Conservation (phyloP, 169 alveolate species). For the Fabrea salina region DNA sequence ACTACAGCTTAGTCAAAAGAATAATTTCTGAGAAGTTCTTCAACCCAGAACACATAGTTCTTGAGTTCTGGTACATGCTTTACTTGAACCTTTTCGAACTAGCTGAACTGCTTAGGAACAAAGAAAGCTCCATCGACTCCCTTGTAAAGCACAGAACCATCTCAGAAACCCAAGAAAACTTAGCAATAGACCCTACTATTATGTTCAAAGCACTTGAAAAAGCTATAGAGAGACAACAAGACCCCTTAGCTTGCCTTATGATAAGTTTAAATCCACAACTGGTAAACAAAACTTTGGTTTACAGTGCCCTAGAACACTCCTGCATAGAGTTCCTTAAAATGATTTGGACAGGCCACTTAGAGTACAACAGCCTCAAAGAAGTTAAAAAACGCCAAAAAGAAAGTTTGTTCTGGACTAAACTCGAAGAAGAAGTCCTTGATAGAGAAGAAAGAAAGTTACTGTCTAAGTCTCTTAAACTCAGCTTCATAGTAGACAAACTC, state of each 20-base stretch:
- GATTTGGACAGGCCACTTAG: slow-evolving; percentile 29
- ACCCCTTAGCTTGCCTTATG: background rate
- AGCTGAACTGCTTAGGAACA: background rate
- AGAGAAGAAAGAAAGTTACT: background rate
- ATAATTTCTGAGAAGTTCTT: background rate
- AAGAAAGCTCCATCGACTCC: background rate
- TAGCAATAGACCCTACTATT: background rate
- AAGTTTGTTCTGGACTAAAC: background rate
- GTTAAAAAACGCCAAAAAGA: background rate
- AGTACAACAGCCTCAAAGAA: too few relatives aligned
- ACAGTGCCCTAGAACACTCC: background rate
- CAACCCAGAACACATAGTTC: background rate
- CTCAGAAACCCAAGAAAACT: background rate
- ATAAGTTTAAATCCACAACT: background rate
- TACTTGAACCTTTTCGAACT: background rate
- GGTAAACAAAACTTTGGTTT: background rate
- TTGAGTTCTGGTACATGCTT: slow-evolving; percentile 17
- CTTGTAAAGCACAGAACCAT: background rate
- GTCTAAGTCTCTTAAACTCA: background rate
- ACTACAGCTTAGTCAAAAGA: background rate
- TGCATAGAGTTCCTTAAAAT: background rate
- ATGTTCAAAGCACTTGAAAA: background rate
- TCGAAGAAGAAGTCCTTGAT: background rate
- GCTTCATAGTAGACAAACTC: background rate
- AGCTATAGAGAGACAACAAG: background rate